Evolutionary conservation across 306 rosid genomes (phyloP), one percentile per base, ranked within the genome.

Genomic region (Trifolium fragiferum): DNA sequence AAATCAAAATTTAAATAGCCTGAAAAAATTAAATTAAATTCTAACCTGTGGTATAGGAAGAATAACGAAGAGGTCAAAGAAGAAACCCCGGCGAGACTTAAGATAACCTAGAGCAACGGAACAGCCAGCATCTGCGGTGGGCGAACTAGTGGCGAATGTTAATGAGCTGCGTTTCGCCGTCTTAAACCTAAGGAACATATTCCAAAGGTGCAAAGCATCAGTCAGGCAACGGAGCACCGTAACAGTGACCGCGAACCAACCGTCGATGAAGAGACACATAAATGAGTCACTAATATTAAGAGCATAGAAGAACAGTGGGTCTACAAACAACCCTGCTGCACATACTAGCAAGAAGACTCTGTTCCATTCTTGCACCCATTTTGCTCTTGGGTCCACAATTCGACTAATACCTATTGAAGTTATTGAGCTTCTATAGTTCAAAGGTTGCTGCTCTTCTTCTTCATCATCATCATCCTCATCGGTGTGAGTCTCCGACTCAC

Each of bases 311-410:
- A 93, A 93, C 0, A 93, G 83, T 14, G 98, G 98, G 84, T 93
- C 98, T 14, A 93, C 86, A 50, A 93, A 87, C 13, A 93, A 80
- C 5, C 98, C 98, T 6, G 83, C 81, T 1, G 89, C 93, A 63
- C 91, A 90, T 8, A 93, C 95, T 5, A 93, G 78, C 10, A 93
- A 89, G 63, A 90, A 93, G 9, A 86, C 89, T 68, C 91, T 76
- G 82, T 90, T 93, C 98, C 98, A 93, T 81, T 93, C 96, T 58
- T 87, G 88, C 4, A 93, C 81, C 98, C 98, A 93, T 58, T 68
- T 87, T 40, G 83, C 74, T 33, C 93, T 79, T 20, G 93, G 90
- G 83, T 87, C 98, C 7, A 89, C 33, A 0, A 83, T 87, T 12
- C 76, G 61, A 1, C 85, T 89, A 15, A 60, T 30, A 60, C 66